Conservation (phyloP, 345 rosid genomes). For the Populus tremula region DNA sequence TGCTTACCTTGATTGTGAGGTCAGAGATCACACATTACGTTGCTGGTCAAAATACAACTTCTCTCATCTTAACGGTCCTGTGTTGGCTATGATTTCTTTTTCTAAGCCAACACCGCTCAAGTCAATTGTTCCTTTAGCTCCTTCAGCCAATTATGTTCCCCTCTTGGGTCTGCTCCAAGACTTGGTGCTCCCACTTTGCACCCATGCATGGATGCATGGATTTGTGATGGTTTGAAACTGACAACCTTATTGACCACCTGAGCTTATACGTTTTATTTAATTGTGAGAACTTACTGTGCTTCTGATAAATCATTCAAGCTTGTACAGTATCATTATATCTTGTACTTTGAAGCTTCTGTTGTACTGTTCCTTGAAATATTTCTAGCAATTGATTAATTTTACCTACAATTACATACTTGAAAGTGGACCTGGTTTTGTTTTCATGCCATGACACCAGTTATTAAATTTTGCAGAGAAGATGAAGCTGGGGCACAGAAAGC, state of each 20-base stretch:
- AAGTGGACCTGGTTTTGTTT: neutral
- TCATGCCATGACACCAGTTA: neutral
- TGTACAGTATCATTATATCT: neutral
- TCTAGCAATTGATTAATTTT: neutral
- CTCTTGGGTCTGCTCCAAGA: neutral
- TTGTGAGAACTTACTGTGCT: neutral
- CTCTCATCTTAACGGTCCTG: neutral
- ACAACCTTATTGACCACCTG: neutral
- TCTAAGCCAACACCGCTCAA: neutral
- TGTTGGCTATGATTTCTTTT: neutral
- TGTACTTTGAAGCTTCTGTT: neutral
- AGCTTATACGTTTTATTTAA: neutral
- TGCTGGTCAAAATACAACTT: neutral
- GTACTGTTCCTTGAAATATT: neutral
- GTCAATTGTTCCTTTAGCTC: neutral
- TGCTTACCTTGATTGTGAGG: neutral
- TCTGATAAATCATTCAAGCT: neutral
- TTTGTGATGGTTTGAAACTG: neutral
- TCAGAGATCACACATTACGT: neutral
- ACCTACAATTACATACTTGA: neutral
- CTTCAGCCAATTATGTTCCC: neutral
- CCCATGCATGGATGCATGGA: neutral
- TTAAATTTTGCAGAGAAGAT: conserved; percentile 31
- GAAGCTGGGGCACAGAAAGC: conserved; percentile 27
- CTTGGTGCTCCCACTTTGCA: neutral